These are phyloP conservation scores for Suhomyces sp. DNA, from an alignment of 805 yeast genomes.

Conservation along the genomic window DNA sequence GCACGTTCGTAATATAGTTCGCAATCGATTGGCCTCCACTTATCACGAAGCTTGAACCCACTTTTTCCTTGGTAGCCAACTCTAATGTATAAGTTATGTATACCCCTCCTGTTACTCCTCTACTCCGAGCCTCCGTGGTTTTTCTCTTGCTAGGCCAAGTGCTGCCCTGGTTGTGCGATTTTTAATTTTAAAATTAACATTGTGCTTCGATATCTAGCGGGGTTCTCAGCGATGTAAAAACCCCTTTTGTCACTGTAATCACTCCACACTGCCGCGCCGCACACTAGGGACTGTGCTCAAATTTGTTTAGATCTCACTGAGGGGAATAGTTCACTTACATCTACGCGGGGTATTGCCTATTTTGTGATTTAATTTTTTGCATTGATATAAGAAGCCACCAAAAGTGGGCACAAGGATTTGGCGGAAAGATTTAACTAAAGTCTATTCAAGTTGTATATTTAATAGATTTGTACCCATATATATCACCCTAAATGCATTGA, in stretches of 20 bases:
- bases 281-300: not conserved
- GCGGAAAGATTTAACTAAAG: not conserved
- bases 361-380: not conserved
- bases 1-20: not conserved
- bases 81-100: not conserved
- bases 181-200: not conserved
- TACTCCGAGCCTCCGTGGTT: not conserved
- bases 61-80: not conserved
- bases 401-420: not conserved
- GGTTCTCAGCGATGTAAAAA: not conserved
- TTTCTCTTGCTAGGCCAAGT: not conserved
- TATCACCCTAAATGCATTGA: not conserved
- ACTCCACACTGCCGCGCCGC: not conserved
- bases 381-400: not conserved
- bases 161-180: not conserved
- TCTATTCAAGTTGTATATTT: not conserved
- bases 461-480: not conserved
- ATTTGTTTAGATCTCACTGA: not conserved
- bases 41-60: not conserved
- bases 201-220: not conserved
- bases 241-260: not conserved
- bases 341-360: slow-evolving; percentile 2
- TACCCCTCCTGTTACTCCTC: not conserved
- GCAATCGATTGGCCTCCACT: not conserved
- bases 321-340: slow-evolving; percentile 2